Conservation (phyloP, 495 filamentous ascomycete species). For the Aspergillus ostianus region DNA sequence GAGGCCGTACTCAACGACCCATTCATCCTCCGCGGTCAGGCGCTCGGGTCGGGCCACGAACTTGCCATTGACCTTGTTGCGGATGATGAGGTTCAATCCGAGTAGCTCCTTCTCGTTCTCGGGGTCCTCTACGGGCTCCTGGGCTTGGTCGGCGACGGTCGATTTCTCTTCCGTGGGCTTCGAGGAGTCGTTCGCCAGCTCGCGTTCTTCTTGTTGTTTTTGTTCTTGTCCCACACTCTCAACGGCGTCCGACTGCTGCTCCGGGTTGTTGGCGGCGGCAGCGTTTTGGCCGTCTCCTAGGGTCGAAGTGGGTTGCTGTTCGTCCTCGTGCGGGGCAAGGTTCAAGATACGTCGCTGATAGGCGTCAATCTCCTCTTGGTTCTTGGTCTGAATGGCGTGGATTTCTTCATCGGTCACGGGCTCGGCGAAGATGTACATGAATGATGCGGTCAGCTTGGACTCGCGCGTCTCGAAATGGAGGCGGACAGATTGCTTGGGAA, state of each 20-base stretch:
- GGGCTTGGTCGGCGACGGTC: background rate
- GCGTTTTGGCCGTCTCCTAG: too few relatives aligned
- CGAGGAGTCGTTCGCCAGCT: too few relatives aligned
- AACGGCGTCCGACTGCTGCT: too few relatives aligned
- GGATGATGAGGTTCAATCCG: conserved; percentile 65
- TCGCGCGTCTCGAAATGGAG: conserved; percentile 83
- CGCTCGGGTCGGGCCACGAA: conserved; percentile 58
- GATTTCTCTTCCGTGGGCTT: too few relatives aligned
- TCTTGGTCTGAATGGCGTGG: conserved; percentile 66
- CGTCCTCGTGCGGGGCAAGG: conserved; percentile 18
- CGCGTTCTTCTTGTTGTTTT: too few relatives aligned
- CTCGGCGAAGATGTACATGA: conserved; percentile 88
- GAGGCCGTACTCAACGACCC: conserved; percentile 76
- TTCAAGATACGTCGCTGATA: conserved; percentile 62
- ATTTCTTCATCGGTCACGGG: conserved; percentile 74
- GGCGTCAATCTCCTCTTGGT: conserved; percentile 58
- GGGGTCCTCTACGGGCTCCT: too few relatives aligned
- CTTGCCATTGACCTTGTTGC: conserved; percentile 69
- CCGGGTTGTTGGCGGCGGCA: too few relatives aligned
- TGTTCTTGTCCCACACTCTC: too few relatives aligned
- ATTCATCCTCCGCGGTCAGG: conserved; percentile 53
- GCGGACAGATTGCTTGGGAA: conserved; percentile 69
- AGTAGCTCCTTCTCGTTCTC: conserved; percentile 40
- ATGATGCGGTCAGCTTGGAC: conserved; percentile 41
- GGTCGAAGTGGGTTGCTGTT: too few relatives aligned